Base-by-base conservation (phyloP, 2,329 filamentous ascomycete species). In the Stachybotrys echinatus region DNA sequence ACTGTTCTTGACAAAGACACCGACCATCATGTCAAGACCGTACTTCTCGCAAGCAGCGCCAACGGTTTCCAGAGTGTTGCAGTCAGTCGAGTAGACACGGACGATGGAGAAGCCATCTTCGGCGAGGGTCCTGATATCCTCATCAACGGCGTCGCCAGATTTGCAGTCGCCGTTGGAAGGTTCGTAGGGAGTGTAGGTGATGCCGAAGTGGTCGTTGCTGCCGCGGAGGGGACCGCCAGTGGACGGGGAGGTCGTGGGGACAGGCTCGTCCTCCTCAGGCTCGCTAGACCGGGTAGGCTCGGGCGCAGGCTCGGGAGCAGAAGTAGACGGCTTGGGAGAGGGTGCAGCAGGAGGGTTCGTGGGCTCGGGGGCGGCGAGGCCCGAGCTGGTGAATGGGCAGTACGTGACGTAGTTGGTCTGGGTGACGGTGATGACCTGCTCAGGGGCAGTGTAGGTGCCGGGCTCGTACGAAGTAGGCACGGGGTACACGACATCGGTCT, bases 51-150 rank as follows among this genome's bases (percentile, higher is more conserved):
- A 84, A 52, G 89, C 88, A 42, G 73, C 70, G 55, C 89, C 89
- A 51, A 96, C 85, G 70, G 81, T 85, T 65, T 84, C 72, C 53
- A 95, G 87, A 49, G 86, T 87, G 71, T 81, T 77, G 79, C 92
- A 97, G 80, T 96, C 92, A 59, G 91, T 92, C 56, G 87, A 89
- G 83, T 97, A 97, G 66, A 94, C 77, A 69, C 92, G 92, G 66
- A 92, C 68, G 46, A 80, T 74, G 55, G 71, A 71, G 80, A 92
- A 90, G 52, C 87, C 88, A 56, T 81, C 80, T 48, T 60, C 46
- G 62, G 83, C 80, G 64, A 92, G 87, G 52, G 68, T 58, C 38
- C 69, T 66, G 57, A 92, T 77, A 57, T 92, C 87, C 21, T 60
- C 49, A 53, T 75, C 65, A 52, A 92, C 81, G 45, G 79, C 67